Evolutionary conservation across 345 rosid species (phyloP), one percentile per base, ranked within the genome.

Genomic region (Eutrema heterophyllum): DNA sequence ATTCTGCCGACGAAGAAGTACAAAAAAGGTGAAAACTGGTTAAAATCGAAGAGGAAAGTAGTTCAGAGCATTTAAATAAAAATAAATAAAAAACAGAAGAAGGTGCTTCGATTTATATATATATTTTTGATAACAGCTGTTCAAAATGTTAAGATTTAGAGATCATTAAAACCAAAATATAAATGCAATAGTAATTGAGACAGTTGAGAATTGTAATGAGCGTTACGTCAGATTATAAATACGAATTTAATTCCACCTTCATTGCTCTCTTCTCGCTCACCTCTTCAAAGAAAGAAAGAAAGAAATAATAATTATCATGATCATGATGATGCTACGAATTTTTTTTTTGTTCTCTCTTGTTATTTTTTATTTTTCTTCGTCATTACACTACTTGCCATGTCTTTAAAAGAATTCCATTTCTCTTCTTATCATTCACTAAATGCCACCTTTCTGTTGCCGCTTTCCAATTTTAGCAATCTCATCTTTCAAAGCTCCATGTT

Each of bases 131-230:
- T 35, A 76, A 69, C 79, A 76, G 79, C 79, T 76, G 79, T 76
- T 45, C 65, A 70, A 76, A 69, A 63, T 69, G 71, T 76, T 75
- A 68, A 74, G 92, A 84, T 86, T 84, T 87, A 83, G 86, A 77
- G 81, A 78, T 79, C 88, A 86, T 87, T 94, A 88, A 85, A 85
- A 92, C 78, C 89, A 82, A 76, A 76, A 76, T 80, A 85, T 92
- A 85, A 92, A 95, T 95, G 99, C 97, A 78, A 80, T 72, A 87
- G 97, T 95, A 88, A 92, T 83, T 84, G 97, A 83, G 90, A 82
- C 97, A 67, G 89, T 92, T 89, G 97, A 89, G 89, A 87, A 90
- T 55, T 76, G 71, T 88, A 86, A 87, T 81, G 88, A 92, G 84
- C 85, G 84, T 85, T 85, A 80, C 87, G 85, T 89, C 95, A 89